Conservation (phyloP, 2,329 filamentous ascomycete genomes). For the Pseudogymnoascus sp. region DNA sequence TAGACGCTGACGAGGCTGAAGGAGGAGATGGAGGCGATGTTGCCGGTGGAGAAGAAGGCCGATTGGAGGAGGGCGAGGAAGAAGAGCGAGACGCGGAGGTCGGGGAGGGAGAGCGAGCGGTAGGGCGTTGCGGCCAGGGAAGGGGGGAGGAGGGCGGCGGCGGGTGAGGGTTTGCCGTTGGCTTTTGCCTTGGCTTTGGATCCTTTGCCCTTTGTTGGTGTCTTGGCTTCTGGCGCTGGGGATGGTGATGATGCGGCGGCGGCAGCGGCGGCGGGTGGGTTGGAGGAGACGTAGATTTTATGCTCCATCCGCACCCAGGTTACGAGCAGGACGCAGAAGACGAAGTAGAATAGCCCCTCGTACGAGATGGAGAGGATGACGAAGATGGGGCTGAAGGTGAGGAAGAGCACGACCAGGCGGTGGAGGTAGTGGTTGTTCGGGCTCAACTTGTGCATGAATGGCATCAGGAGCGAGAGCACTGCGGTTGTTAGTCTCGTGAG, state of each 20-base stretch:
- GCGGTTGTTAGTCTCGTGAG: slow-evolving; percentile 2
- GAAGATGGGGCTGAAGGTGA: slow-evolving; percentile 88
- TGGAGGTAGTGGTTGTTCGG: slow-evolving; percentile 86
- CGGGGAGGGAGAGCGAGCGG: slow-evolving; percentile 69
- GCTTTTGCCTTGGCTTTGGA: slow-evolving; percentile 15
- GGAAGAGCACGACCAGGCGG: slow-evolving; percentile 77
- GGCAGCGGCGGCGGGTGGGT: slow-evolving; percentile 18
- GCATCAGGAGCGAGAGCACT: slow-evolving; percentile 70
- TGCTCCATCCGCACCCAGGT: slow-evolving; percentile 92
- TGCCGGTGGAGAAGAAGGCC: slow-evolving; percentile 94
- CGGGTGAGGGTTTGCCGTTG: not conserved
- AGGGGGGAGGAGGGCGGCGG: slow-evolving; percentile 13
- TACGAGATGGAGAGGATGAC: slow-evolving; percentile 96
- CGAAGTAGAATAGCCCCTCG: slow-evolving; percentile 91
- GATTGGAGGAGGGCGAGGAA: slow-evolving; percentile 93
- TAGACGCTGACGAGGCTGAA: slow-evolving; percentile 89
- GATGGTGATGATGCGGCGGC: slow-evolving; percentile 12
- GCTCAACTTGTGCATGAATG: slow-evolving; percentile 70
- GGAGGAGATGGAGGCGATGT: slow-evolving; percentile 85
- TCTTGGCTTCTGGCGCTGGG: slow-evolving; percentile 14
- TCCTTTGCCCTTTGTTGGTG: not conserved
- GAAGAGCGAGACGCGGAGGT: slow-evolving; percentile 82
- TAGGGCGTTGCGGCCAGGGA: slow-evolving; percentile 24
- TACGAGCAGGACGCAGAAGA: slow-evolving; percentile 73
- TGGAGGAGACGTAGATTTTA: slow-evolving; percentile 49